Evolutionary conservation across 2,329 filamentous ascomycete species (phyloP).

Genomic region (Fusarium humuli): DNA sequence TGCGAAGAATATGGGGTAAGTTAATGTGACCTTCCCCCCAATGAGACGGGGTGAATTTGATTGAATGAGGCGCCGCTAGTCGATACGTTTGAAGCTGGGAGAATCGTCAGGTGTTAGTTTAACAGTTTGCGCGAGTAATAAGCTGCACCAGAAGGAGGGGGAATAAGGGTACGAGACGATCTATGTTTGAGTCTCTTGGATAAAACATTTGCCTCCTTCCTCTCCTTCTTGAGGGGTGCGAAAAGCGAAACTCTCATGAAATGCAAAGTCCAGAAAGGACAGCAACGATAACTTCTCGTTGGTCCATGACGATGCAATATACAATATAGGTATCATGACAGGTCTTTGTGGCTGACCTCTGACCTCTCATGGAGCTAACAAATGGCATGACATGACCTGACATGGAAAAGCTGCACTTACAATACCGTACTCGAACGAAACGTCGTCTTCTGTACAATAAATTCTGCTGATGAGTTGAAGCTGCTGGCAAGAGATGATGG

Average conservation of each 20-base stretch:
- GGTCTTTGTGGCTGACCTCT: constrained; percentile 34
- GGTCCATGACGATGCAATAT: constrained; percentile 35
- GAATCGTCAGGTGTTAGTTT: constrained; percentile 31
- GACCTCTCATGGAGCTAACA: constrained; percentile 24
- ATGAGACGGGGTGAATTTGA: constrained; percentile 47
- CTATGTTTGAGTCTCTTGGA: constrained; percentile 19
- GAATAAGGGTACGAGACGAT: constrained; percentile 30
- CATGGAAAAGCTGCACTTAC: constrained; percentile 32
- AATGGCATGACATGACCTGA: constrained; percentile 15
- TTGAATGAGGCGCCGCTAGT: constrained; percentile 41
- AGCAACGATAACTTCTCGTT: constrained; percentile 23
- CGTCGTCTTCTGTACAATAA: constrained; percentile 9
- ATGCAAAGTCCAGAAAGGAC: neutral
- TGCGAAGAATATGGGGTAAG: constrained; percentile 37
- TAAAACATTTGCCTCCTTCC: constrained; percentile 1
- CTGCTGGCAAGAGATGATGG: constrained; percentile 16
- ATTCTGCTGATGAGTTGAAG: constrained; percentile 8
- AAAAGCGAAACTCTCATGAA: neutral
- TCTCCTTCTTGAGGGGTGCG: neutral
- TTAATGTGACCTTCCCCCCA: constrained; percentile 38
- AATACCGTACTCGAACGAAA: constrained; percentile 10
- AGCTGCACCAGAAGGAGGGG: constrained; percentile 16
- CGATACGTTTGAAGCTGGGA: constrained; percentile 38
- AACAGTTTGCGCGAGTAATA: constrained; percentile 21
- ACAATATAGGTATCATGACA: constrained; percentile 13